These are phyloP conservation scores for Chlorophyllum brunneum DNA, from an alignment of 768 basidiomycete species.

Conservation along the genomic window DNA sequence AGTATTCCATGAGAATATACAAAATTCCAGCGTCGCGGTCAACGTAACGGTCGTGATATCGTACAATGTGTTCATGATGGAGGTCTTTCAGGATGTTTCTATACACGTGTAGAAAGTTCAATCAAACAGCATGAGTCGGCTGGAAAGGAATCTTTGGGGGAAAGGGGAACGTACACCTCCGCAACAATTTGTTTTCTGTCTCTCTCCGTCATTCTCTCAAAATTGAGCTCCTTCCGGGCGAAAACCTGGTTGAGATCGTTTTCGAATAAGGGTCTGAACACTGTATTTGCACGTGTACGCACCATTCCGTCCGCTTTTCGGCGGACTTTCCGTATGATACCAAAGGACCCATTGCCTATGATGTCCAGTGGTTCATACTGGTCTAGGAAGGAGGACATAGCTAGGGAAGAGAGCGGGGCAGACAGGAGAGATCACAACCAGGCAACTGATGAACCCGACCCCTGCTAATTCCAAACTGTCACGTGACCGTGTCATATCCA, in stretches of 20 bases:
- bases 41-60: conserved; percentile 88
- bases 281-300: conserved; percentile 27
- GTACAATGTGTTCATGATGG: conserved; percentile 93
- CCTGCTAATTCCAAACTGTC: conserved; percentile 7
- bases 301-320: conserved; percentile 82
- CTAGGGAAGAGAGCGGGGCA: conserved; percentile 17
- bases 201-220: conserved; percentile 93
- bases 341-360: conserved; percentile 97
- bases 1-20: conserved; percentile 99
- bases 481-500: conserved; percentile 7
- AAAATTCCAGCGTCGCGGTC: conserved; percentile 88
- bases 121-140: conserved; percentile 2
- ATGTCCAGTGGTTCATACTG: conserved; percentile 85
- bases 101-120: neutral
- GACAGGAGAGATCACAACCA: neutral
- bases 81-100: conserved; percentile 97
- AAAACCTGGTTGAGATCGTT: conserved; percentile 52
- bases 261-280: conserved; percentile 1
- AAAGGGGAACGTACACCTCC: conserved; percentile 75
- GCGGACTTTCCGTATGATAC: conserved; percentile 92
- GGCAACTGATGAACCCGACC: too few relatives aligned
- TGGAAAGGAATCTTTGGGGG: too few relatives aligned
- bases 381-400: conserved; percentile 51
- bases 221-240: conserved; percentile 94
- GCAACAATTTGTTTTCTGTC: conserved; percentile 96